Conservation (phyloP, 2,329 filamentous ascomycete genomes). For the Colletotrichum aenigma region DNA sequence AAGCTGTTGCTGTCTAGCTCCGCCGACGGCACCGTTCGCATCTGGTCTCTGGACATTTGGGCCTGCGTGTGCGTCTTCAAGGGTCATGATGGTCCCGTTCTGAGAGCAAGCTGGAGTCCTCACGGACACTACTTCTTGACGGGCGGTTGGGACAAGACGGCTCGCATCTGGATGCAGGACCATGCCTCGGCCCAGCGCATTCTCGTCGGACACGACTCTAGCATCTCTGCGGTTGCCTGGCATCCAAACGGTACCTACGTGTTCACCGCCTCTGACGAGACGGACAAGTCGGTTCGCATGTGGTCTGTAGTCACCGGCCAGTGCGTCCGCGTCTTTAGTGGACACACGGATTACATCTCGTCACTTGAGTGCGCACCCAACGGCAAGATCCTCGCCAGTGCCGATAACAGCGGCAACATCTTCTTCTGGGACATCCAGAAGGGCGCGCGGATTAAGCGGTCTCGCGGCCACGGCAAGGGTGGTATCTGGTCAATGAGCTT, state of each 20-base stretch:
- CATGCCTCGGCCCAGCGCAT: constrained; percentile 88
- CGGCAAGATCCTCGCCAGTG: constrained; percentile 89
- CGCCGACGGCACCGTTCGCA: constrained; percentile 83
- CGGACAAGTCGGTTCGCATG: constrained; percentile 92
- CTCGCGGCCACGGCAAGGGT: constrained; percentile 90
- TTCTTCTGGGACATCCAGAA: constrained; percentile 94
- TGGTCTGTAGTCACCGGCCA: constrained; percentile 91
- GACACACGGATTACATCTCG: constrained; percentile 87
- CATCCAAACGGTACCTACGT: constrained; percentile 94
- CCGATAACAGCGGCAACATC: constrained; percentile 87
- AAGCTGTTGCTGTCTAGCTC: constrained; percentile 87
- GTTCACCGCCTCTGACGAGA: constrained; percentile 87
- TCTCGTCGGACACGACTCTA: constrained; percentile 89
- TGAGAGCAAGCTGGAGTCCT: constrained; percentile 87
- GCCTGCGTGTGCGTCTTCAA: constrained; percentile 94
- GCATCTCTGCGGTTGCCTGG: constrained; percentile 91
- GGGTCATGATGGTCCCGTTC: constrained; percentile 87
- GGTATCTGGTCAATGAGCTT: constrained; percentile 94
- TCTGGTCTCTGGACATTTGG: constrained; percentile 94
- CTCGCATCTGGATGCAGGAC: constrained; percentile 90
- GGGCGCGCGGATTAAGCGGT: constrained; percentile 85
- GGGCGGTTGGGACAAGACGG: constrained; percentile 86
- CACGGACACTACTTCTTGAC: constrained; percentile 95
- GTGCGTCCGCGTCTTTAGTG: constrained; percentile 89
- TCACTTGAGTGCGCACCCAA: constrained; percentile 85